These are phyloP conservation scores for Candida khao-thaluensis DNA, from an alignment of 805 yeast species.

Conservation along the genomic window DNA sequence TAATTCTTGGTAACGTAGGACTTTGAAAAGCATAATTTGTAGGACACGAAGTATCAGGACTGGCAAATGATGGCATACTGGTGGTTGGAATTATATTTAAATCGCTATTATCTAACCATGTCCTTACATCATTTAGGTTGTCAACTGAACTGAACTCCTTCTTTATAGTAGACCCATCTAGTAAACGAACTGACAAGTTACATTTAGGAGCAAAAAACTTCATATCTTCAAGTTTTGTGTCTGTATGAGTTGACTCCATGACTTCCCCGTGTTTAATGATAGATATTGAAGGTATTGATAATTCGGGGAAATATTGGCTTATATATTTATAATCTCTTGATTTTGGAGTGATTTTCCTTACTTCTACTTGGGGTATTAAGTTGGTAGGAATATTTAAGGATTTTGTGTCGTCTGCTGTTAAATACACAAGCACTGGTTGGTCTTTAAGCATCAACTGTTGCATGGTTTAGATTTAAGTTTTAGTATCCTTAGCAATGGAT, in stretches of 20 bases:
- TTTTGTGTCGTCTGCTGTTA: too few species aligned
- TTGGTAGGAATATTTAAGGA: neutral
- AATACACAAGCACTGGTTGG: too few species aligned
- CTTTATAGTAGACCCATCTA: slow-evolving; percentile 63
- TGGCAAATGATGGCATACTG: slow-evolving; percentile 52
- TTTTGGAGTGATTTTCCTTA: neutral
- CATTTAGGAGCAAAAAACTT: slow-evolving; percentile 20
- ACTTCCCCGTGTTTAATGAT: neutral
- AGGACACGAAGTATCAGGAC: slow-evolving; percentile 56
- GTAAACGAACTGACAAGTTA: slow-evolving; percentile 56
- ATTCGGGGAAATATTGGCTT: neutral
- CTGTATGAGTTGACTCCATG: neutral
- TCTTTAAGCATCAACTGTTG: too few species aligned
- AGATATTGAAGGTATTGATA: neutral
- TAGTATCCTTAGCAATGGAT: slow-evolving; percentile 3
- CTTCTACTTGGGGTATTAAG: neutral
- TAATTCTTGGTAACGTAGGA: slow-evolving; percentile 48
- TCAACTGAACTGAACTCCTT: slow-evolving; percentile 47
- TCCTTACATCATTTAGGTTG: slow-evolving; percentile 57
- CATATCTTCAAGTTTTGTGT: too few species aligned
- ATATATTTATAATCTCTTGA: neutral
- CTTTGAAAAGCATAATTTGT: slow-evolving; percentile 42
- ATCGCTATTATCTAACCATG: slow-evolving; percentile 48
- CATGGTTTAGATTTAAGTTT: neutral
- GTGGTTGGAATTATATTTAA: slow-evolving; percentile 38